phyloP scores from a whole-genome alignment of 225 moss, liverwort and hornwort genomes.

The Ulota crispa region DNA sequence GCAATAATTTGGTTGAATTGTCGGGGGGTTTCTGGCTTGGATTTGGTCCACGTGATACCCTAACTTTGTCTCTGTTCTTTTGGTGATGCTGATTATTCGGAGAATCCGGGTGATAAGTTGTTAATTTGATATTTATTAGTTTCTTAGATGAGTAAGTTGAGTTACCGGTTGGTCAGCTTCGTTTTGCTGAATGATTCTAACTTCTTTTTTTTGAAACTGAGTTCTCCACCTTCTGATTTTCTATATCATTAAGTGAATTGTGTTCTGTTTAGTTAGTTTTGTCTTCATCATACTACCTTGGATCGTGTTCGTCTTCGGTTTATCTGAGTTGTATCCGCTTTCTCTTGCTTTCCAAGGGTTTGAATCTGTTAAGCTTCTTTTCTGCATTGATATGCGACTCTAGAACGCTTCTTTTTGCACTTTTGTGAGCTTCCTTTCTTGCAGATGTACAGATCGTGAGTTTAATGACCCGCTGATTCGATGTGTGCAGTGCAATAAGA shows the following conservation, averaged over 20 bases:
- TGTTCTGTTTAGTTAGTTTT: neutral
- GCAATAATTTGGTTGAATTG: neutral
- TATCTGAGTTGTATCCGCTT: neutral
- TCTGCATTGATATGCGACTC: neutral
- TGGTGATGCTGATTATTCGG: neutral
- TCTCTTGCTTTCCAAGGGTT: neutral
- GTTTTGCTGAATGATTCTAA: neutral
- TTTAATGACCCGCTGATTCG: neutral
- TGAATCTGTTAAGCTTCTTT: neutral
- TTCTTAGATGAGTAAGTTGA: neutral
- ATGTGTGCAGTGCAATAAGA: constrained; percentile 29
- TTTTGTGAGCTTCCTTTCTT: neutral
- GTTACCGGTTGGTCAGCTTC: neutral
- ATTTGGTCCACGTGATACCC: neutral
- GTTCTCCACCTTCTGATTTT: neutral
- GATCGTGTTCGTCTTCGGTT: neutral
- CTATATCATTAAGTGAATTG: neutral
- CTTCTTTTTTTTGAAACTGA: neutral
- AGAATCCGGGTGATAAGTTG: neutral
- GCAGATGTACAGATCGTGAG: neutral
- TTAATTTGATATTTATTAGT: neutral
- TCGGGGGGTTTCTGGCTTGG: neutral
- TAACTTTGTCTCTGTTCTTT: neutral
- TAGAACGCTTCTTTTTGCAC: neutral
- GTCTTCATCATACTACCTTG: neutral